These are phyloP conservation scores for Mycoemilia scoparia DNA, from an alignment of 192 early-diverging fungal genomes.

Conservation along the genomic window DNA sequence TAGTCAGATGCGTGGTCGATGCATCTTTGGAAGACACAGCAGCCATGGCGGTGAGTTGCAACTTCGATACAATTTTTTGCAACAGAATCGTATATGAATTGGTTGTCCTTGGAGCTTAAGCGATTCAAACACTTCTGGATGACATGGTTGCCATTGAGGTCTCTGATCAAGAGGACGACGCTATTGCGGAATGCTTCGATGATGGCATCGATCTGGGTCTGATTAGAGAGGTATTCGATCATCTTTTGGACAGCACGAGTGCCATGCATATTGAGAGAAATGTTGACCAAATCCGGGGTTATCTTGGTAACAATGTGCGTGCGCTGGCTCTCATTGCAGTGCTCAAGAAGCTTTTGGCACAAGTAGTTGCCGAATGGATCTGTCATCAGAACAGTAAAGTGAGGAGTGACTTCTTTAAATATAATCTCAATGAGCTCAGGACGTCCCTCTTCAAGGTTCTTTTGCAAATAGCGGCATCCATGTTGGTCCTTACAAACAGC, in stretches of 20 bases:
- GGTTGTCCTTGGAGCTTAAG: constrained; percentile 54
- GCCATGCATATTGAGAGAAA: constrained; percentile 82
- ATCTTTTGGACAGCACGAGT: constrained; percentile 85
- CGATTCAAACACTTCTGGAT: constrained; percentile 78
- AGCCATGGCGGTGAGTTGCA: constrained; percentile 80
- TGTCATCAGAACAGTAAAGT: constrained; percentile 68
- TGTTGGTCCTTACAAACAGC: constrained; percentile 74
- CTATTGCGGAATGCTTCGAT: constrained; percentile 44
- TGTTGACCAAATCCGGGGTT: constrained; percentile 51
- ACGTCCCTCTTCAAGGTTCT: constrained; percentile 61
- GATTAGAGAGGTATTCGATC: constrained; percentile 55
- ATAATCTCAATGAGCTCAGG: constrained; percentile 45
- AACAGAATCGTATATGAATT: constrained; percentile 77
- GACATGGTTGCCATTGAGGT: constrained; percentile 83
- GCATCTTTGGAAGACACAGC: constrained; percentile 80
- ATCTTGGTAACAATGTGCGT: constrained; percentile 54
- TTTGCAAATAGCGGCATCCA: constrained; percentile 74
- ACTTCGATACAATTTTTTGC: constrained; percentile 59
- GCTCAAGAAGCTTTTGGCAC: constrained; percentile 76
- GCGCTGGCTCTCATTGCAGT: constrained; percentile 56
- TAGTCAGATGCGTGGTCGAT: constrained; percentile 59
- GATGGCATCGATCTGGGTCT: constrained; percentile 41
- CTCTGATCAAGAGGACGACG: constrained; percentile 71
- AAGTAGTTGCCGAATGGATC: constrained; percentile 89
- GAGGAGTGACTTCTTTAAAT: constrained; percentile 53